phyloP scores from a whole-genome alignment of 352 stramenopile species.

The Pythium insidiosum region DNA sequence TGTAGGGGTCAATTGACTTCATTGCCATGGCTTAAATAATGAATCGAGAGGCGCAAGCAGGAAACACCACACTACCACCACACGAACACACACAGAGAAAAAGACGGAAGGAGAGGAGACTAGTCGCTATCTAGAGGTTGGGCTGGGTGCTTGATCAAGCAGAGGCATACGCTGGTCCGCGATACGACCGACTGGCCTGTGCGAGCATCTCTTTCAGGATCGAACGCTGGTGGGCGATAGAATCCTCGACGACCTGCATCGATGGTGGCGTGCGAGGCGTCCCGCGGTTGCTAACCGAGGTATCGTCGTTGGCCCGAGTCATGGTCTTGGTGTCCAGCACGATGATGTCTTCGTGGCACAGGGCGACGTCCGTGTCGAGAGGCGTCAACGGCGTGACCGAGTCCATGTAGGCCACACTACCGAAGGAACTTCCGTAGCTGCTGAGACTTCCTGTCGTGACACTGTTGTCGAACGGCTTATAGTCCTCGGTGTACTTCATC shows the following conservation, averaged over 20 bases:
- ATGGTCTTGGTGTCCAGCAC: conserved; percentile 15
- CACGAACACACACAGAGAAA: too few species aligned
- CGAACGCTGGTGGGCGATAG: conserved; percentile 54
- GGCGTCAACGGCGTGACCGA: too few species aligned
- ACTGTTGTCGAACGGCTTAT: conserved; percentile 3
- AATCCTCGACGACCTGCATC: conserved; percentile 32
- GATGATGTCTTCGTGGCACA: conserved; percentile 6
- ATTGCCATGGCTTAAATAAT: too few species aligned
- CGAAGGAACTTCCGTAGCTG: conserved; percentile 10
- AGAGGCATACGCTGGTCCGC: neutral
- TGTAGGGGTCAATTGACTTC: too few species aligned
- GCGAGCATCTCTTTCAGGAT: conserved; percentile 60
- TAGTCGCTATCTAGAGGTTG: too few species aligned
- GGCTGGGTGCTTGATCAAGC: too few species aligned
- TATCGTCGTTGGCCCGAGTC: neutral
- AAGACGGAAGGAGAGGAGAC: too few species aligned
- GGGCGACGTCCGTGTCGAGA: conserved; percentile 1
- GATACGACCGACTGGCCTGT: conserved; percentile 23
- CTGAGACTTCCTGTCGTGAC: conserved; percentile 10
- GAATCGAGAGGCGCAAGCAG: too few species aligned
- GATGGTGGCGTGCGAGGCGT: neutral
- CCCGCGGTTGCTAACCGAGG: neutral
- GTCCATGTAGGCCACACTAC: conserved; percentile 7
- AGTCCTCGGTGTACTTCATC: too few species aligned
- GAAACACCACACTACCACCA: too few species aligned